Percentiles rank a stretch among this genome's conserved stretches.
Evolutionary conservation across 768 basidiomycete species (phyloP).

Genomic region (Rhizopogon salebrosus): DNA sequence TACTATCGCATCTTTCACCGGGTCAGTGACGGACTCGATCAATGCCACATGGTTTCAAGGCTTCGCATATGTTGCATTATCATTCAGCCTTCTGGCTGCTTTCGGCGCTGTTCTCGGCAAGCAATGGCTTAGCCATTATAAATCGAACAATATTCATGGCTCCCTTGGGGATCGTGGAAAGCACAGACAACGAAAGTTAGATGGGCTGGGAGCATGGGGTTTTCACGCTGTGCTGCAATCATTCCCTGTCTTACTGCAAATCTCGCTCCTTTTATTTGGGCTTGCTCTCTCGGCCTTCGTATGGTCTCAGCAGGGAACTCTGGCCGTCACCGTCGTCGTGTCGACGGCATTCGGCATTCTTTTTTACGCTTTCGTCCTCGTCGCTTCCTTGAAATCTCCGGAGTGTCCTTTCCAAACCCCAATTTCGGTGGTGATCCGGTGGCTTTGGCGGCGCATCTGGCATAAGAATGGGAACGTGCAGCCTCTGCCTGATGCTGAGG

Average conservation of each 20-base stretch:
- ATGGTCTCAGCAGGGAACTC: background rate
- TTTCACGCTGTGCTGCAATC: background rate
- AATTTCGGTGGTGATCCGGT: background rate
- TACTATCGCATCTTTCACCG: background rate
- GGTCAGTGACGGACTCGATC: background rate
- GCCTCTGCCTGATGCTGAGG: background rate
- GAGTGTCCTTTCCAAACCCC: conserved; percentile 1
- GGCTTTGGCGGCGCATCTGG: background rate
- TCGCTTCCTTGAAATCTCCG: background rate
- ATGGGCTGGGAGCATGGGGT: background rate
- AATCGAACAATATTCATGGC: conserved; percentile 5
- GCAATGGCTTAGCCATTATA: conserved; percentile 10
- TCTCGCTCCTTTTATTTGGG: conserved; percentile 3
- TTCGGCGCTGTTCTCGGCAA: conserved; percentile 15
- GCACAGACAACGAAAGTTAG: background rate
- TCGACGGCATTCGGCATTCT: background rate
- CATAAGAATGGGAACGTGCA: background rate
- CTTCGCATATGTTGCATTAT: conserved; percentile 13
- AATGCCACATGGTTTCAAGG: conserved; percentile 8
- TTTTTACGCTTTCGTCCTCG: background rate
- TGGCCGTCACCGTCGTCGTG: background rate
- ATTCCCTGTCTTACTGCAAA: conserved; percentile 5
- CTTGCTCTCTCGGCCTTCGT: background rate
- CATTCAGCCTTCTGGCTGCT: conserved; percentile 18
- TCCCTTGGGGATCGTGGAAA: conserved; percentile 2